A percentile compares a stretch with the other conserved stretches of the same genome.
Conservation (phyloP, 768 basidiomycete genomes). For the Pholiota microspora region DNA sequence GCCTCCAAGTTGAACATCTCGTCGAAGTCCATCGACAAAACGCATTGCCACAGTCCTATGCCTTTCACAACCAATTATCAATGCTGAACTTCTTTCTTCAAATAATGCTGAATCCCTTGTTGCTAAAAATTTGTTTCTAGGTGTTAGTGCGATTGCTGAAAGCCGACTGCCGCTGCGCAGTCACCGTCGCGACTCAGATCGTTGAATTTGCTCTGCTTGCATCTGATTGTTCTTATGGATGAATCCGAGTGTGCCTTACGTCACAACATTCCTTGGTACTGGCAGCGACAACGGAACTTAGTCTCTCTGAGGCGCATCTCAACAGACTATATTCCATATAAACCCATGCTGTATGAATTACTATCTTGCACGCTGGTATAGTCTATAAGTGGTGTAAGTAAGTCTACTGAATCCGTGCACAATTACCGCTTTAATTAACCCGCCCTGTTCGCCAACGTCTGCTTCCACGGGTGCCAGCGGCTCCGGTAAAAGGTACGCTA, state of each 20-base stretch:
- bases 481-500: background rate
- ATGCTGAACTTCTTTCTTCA: too few species aligned
- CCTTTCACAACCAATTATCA: too few species aligned
- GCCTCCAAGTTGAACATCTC: too few species aligned
- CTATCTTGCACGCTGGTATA: too few species aligned
- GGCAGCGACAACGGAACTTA: too few species aligned
- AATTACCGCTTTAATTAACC: too few species aligned
- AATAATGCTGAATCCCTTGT: background rate
- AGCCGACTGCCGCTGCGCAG: background rate
- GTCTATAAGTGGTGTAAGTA: too few species aligned
- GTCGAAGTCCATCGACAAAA: too few species aligned
- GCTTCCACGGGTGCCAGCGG: background rate
- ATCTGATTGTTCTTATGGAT: constrained; percentile 3
- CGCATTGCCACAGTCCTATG: too few species aligned
- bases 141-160: background rate
- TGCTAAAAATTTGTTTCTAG: background rate
- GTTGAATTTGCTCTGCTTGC: background rate
- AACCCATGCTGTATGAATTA: background rate
- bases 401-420: too few species aligned
- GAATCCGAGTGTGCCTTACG: background rate
- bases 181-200: background rate
- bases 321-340: background rate
- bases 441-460: background rate
- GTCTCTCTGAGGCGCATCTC: too few species aligned
- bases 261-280: background rate